Evolutionary conservation across 2,329 filamentous ascomycete genomes (phyloP), one percentile per base, ranked within the genome.

Genomic region (Neocucurbitaria cava): DNA sequence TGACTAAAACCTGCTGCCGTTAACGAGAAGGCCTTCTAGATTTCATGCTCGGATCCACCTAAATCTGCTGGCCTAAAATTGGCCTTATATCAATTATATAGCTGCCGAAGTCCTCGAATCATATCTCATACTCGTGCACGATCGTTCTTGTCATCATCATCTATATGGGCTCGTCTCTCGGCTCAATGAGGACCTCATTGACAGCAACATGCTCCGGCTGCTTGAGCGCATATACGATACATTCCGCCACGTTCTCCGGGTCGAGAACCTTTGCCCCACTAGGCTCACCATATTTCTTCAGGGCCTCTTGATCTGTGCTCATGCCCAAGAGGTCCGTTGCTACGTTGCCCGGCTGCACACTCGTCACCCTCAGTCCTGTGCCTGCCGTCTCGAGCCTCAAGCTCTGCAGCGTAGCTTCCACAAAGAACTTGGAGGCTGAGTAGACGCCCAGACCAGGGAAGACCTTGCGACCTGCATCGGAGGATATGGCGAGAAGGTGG

Each of bases 381-480:
- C 89, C 89, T 0, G 88, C 90, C 0, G 89, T 93, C 80, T 94
- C 90, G 7, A 93, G 76, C 8, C 90, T 85, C 61, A 94, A 76
- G 28, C 82, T 82, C 74, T 93, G 90, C n/a, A 94, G 81, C 0
- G 89, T 90, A 1, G 89, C 90, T 73, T 94, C 90, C 49, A 94
- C 89, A 70, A 94, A 94, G 82, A 93, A 92, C 73, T 94, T 94
- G 75, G 85, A 89, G 23, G 89, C 90, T 0, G 89, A 91, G 81
- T 94, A 94, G 31, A 94, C 90, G 47, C 90, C 90, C 11, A 93
- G 78, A 0, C 90, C 90, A 0, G 90, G 89, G 78, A 93, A 93
- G 7, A 92, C 89, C 73, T 92, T 92, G 51, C 90, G 86, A 0
- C 90, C 90, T 1, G 90, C 90, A 60, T 93, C 90, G 0, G 90